Conservation (phyloP, 495 filamentous ascomycete genomes). For the Xylaria venustula region DNA sequence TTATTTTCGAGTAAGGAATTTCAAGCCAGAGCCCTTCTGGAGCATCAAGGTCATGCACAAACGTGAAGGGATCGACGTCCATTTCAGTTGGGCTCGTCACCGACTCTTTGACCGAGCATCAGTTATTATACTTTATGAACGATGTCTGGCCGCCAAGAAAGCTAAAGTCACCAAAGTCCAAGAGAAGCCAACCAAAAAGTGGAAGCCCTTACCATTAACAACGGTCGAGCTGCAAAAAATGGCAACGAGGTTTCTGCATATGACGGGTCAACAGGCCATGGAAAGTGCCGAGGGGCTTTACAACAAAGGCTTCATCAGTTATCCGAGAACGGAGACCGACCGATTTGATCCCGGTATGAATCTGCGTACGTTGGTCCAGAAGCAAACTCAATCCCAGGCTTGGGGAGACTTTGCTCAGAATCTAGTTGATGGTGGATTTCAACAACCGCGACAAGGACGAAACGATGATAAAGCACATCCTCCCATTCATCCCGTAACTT, state of each 20-base stretch:
- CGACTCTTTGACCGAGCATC: constrained; percentile 85
- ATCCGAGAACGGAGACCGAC: constrained; percentile 95
- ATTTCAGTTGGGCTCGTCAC: constrained; percentile 79
- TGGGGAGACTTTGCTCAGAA: constrained; percentile 87
- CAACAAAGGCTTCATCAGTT: constrained; percentile 92
- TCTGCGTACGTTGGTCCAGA: constrained; percentile 74
- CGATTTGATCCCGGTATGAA: constrained; percentile 92
- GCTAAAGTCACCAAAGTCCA: constrained; percentile 81
- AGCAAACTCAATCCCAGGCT: constrained; percentile 68
- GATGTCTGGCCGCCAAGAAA: constrained; percentile 72
- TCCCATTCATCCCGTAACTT: constrained; percentile 90
- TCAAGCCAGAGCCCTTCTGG: constrained; percentile 93
- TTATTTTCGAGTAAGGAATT: constrained; percentile 88
- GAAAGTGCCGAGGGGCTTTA: constrained; percentile 87
- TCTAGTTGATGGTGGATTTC: constrained; percentile 76
- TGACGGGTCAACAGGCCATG: constrained; percentile 88
- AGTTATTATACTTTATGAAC: constrained; percentile 79
- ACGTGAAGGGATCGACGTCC: constrained; percentile 74
- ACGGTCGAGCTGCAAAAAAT: constrained; percentile 99
- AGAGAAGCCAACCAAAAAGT: constrained; percentile 90
- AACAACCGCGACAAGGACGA: constrained; percentile 73
- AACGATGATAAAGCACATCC: constrained; percentile 97
- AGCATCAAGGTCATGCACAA: constrained; percentile 78
- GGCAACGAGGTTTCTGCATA: constrained; percentile 77
- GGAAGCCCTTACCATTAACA: constrained; percentile 88